Evolutionary conservation across 768 basidiomycete species (phyloP), one percentile per base, ranked within the genome.

Genomic region (Mycena indigotica): DNA sequence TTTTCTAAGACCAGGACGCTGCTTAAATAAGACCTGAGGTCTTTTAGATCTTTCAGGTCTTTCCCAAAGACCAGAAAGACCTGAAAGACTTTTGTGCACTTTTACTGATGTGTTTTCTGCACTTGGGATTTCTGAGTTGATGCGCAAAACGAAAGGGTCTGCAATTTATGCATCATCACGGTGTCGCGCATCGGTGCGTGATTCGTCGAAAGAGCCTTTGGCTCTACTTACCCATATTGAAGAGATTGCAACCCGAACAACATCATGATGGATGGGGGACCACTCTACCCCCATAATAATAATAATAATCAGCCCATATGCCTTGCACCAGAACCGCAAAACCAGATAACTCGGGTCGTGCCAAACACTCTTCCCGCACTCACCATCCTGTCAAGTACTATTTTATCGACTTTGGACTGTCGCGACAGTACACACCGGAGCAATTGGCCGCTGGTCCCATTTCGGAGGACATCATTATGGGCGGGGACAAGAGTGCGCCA

Each of bases 401-500:
- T 35, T 67, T 75, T 41, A 76, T 73, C 15, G 75, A 78, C 50
- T 78, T 76, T 58, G 77, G 73, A 2, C 51, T 75, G 2, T 73
- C 77, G 0, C 53, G 66, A 1, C 66, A 32, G 1, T 76, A 69
- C 51, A 44, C 41, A 49, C 58, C 12, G 69, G 73, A 0, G 48
- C 65, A 0, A 63, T 72, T 4, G 15, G 41, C 41, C 21, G 41
- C 41, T 5, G 55, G 63, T 0, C 46, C 64, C 0, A 73, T 75
- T 0, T 58, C 57, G 0, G 73, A 70, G 28, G 40, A 58, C 4
- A 69, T 73, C 0, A 66, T 77, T 2, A 58, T 61, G 6, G 80
- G 79, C 0, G 79, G 73, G 2, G 80, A 84, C 62, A 72, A 71
- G 50, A 65, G 75, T 0, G 73, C 72, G 0, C 79, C 80, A 1